These are phyloP conservation scores for Fusarium sp. DNA, from an alignment of 2,329 filamentous ascomycete species.

Conservation along the genomic window DNA sequence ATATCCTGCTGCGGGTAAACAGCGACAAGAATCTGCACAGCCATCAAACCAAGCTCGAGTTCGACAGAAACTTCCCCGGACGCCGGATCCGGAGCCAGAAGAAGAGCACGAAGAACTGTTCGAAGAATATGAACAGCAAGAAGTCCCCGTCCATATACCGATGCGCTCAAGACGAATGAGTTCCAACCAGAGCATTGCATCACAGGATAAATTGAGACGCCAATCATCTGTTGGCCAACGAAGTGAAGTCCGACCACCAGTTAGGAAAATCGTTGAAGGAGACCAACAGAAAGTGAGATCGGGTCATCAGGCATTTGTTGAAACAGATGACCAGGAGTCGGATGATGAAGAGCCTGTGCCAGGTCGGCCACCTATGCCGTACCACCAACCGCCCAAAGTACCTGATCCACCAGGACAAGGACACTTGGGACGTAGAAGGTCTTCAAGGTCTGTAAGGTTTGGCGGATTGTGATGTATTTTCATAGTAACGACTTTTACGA, in stretches of 20 bases:
- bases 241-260: background rate
- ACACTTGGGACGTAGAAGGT: background rate
- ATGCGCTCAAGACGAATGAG: background rate
- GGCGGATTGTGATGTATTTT: background rate
- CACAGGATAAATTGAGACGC: background rate
- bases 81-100: background rate
- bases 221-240: background rate
- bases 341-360: constrained; percentile 8
- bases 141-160: background rate
- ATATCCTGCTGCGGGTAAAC: background rate
- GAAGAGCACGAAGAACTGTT: background rate
- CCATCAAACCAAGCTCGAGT: constrained; percentile 4
- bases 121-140: background rate
- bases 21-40: background rate
- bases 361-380: background rate
- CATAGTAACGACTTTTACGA: background rate
- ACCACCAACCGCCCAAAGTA: background rate
- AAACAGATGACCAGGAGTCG: constrained; percentile 3
- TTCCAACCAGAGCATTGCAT: background rate
- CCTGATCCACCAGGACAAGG: constrained; percentile 6
- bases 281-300: constrained; percentile 13
- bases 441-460: background rate
- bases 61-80: rapidly evolving
- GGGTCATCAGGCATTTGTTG: background rate
- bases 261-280: background rate